phyloP scores from a whole-genome alignment of 108 stramenopile genomes.

The Craspedostauros australis region DNA sequence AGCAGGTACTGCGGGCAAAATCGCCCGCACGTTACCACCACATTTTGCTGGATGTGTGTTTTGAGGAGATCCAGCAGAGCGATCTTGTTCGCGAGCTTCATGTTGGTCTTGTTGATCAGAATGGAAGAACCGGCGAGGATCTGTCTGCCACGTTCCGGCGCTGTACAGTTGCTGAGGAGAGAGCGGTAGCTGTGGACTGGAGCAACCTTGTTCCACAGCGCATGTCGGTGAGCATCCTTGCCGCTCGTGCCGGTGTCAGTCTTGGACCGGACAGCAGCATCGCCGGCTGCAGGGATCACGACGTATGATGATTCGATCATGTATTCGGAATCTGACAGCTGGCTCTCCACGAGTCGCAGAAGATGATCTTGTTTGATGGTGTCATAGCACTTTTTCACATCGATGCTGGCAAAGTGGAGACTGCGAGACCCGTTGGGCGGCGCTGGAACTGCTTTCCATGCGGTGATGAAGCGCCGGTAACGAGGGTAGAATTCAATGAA shows the following conservation, averaged over 20 bases:
- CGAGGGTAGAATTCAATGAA: conserved; percentile 58
- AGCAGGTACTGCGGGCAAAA: conserved; percentile 38
- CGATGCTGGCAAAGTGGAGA: conserved; percentile 73
- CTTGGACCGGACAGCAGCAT: conserved; percentile 2
- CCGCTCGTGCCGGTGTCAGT: too few species aligned
- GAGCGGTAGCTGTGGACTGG: too few species aligned
- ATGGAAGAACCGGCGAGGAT: conserved; percentile 2
- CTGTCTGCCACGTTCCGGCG: too few species aligned
- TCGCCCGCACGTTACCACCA: conserved; percentile 52
- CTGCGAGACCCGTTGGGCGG: too few species aligned
- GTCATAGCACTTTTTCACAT: conserved; percentile 83
- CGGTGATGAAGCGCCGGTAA: conserved; percentile 40
- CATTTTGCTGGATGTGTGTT: conserved; percentile 65
- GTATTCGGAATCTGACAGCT: conserved; percentile 57
- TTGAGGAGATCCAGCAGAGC: conserved; percentile 41
- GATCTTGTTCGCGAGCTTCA: conserved; percentile 32
- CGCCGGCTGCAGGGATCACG: too few species aligned
- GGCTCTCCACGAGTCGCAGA: conserved; percentile 30
- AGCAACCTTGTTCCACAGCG: too few species aligned
- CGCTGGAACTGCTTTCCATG: too few species aligned
- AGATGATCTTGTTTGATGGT: conserved; percentile 67
- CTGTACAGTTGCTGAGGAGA: too few species aligned
- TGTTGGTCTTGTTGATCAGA: conserved; percentile 4
- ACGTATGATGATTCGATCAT: conserved; percentile 54
- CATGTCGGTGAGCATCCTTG: too few species aligned